A percentile compares a stretch with the other conserved stretches of the same genome.
Evolutionary conservation across 176 grass and related monocot genomes (phyloP).

Genomic region (Hyparrhenia diplandra): DNA sequence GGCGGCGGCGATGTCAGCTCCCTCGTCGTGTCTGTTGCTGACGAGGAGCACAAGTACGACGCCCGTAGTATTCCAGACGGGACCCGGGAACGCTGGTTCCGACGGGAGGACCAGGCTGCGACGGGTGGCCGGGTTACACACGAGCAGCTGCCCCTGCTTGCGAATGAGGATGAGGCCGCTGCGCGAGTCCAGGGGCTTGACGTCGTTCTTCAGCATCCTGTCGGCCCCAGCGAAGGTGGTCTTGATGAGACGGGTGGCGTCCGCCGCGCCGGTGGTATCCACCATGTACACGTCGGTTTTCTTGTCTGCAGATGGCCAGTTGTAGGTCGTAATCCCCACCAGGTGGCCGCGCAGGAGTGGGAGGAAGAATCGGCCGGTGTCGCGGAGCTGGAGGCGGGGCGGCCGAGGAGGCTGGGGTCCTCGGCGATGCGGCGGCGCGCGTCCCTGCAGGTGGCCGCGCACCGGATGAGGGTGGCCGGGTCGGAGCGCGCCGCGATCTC

Average conservation of each 20-base stretch:
- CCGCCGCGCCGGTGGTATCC: not conserved
- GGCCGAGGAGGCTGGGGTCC: not conserved
- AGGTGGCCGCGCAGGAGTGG: not conserved
- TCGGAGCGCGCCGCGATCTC: conserved; percentile 6
- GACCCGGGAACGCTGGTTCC: not conserved
- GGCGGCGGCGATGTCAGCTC: too few species aligned
- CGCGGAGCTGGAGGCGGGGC: not conserved
- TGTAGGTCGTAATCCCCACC: too few species aligned
- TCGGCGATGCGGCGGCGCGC: not conserved
- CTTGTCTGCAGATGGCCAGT: too few species aligned
- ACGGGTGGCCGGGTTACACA: not conserved
- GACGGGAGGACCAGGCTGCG: not conserved
- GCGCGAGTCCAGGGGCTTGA: too few species aligned
- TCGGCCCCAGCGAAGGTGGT: too few species aligned
- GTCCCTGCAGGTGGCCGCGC: not conserved
- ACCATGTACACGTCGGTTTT: not conserved
- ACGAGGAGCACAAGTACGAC: too few species aligned
- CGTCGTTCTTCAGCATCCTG: not conserved
- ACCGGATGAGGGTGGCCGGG: not conserved
- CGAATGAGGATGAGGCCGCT: not conserved
- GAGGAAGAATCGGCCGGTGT: not conserved
- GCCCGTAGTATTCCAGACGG: too few species aligned
- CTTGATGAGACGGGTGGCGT: not conserved
- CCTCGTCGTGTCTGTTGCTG: too few species aligned
- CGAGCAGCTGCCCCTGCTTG: not conserved